Percentiles rank a stretch among this genome's conserved stretches.
Evolutionary conservation across 345 rosid species (phyloP).

Genomic region (Euphorbia lathyris): DNA sequence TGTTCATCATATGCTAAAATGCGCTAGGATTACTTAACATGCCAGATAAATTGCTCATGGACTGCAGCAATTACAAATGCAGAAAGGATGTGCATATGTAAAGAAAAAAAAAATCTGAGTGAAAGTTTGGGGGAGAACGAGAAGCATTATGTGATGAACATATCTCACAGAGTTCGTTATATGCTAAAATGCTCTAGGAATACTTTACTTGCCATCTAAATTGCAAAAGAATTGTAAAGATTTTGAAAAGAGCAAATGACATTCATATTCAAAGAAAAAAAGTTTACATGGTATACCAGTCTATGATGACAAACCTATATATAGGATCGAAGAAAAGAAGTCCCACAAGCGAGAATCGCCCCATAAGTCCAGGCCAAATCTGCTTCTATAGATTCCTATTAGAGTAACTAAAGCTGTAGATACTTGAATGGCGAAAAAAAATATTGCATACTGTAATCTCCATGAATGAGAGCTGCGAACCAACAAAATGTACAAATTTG

Average conservation of each 20-base stretch:
- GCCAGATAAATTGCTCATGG: not conserved
- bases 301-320: slow-evolving; percentile 34
- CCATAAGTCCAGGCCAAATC: slow-evolving; percentile 17
- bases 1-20: slow-evolving; percentile 2
- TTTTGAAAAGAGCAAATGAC: not conserved
- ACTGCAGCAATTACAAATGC: not conserved
- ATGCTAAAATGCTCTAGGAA: not conserved
- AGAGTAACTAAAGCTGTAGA: slow-evolving; percentile 31
- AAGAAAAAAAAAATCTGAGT: not conserved
- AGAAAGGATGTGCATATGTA: not conserved
- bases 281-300: not conserved
- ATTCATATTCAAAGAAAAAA: not conserved
- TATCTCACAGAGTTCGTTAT: not conserved
- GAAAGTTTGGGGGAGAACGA: not conserved
- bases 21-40: too few species aligned
- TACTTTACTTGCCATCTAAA: not conserved
- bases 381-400: slow-evolving; percentile 27
- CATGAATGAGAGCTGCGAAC: slow-evolving; percentile 40
- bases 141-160: not conserved
- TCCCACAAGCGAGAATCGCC: slow-evolving; percentile 24
- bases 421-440: slow-evolving; percentile 34
- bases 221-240: not conserved
- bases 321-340: slow-evolving; percentile 29
- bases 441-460: slow-evolving; percentile 30
- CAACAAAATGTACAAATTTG: not conserved